Evolutionary conservation across 108 stramenopile species (phyloP).

Genomic region (Cyclotella distinguenda): DNA sequence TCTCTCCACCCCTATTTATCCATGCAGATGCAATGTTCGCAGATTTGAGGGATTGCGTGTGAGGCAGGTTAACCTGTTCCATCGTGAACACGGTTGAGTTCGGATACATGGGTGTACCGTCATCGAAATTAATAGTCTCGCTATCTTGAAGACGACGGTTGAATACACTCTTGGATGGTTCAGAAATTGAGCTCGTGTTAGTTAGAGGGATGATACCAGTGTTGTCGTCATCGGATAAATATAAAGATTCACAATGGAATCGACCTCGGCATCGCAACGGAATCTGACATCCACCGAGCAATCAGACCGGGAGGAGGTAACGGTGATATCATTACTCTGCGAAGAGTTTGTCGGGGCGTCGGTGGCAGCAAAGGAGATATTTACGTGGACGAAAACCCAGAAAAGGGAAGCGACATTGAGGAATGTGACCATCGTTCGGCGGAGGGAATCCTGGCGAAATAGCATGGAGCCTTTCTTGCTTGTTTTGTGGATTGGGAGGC

Average conservation of each 20-base stretch:
- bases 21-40: constrained; percentile 13
- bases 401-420: background rate
- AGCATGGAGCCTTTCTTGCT: no score
- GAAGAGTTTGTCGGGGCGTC: background rate
- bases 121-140: background rate
- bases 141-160: background rate
- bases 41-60: background rate
- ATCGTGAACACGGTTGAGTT: constrained; percentile 1
- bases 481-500: no score
- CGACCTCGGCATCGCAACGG: background rate
- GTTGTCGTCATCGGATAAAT: background rate
- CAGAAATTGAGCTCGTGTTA: background rate
- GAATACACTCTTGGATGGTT: background rate
- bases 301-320: background rate
- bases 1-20: constrained; percentile 3
- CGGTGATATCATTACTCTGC: background rate
- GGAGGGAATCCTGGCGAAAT: no score
- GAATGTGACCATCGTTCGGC: background rate
- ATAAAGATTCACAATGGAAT: constrained; percentile 6
- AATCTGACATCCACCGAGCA: background rate
- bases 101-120: background rate
- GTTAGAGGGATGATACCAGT: background rate
- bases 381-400: background rate
- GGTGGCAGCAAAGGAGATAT: background rate
- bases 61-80: constrained; percentile 1